phyloP scores from a whole-genome alignment of 495 filamentous ascomycete species.

The Penicillium lagena region DNA sequence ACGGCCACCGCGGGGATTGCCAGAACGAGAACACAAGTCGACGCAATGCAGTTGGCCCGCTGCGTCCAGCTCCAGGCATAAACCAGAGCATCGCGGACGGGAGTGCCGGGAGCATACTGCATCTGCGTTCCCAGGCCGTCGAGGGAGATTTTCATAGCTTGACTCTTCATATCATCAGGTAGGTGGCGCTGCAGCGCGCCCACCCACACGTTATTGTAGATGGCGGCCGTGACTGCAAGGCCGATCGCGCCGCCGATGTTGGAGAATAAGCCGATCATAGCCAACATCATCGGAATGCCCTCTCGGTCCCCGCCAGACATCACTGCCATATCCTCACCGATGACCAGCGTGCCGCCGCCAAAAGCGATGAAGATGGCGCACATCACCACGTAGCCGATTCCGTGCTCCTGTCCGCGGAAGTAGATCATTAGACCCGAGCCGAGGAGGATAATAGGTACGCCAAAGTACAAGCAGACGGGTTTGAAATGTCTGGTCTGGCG shows the following conservation, averaged over 20 bases:
- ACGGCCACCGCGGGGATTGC: constrained; percentile 30
- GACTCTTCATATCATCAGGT: constrained; percentile 36
- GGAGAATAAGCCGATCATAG: constrained; percentile 59
- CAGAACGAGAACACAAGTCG: constrained; percentile 31
- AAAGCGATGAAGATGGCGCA: constrained; percentile 76
- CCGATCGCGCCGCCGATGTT: constrained; percentile 68
- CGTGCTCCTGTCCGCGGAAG: constrained; percentile 55
- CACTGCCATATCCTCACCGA: constrained; percentile 65
- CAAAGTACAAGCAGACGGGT: constrained; percentile 52
- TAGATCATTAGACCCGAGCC: constrained; percentile 61
- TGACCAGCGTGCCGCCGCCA: constrained; percentile 56
- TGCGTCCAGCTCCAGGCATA: constrained; percentile 56
- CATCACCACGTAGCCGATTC: constrained; percentile 67
- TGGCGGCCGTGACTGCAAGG: constrained; percentile 54
- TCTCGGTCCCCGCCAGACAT: constrained; percentile 61
- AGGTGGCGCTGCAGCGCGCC: constrained; percentile 35
- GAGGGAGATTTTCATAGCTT: constrained; percentile 40
- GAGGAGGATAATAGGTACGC: constrained; percentile 56
- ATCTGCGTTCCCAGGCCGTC: constrained; percentile 44
- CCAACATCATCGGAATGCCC: constrained; percentile 64
- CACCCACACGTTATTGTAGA: constrained; percentile 64
- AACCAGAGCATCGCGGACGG: constrained; percentile 48
- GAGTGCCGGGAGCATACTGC: constrained; percentile 45
- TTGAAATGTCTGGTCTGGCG: constrained; percentile 52
- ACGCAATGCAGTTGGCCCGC: constrained; percentile 49